Evolutionary conservation across 169 alveolate species (phyloP).

Genomic region (Besnoitia besnoiti): DNA sequence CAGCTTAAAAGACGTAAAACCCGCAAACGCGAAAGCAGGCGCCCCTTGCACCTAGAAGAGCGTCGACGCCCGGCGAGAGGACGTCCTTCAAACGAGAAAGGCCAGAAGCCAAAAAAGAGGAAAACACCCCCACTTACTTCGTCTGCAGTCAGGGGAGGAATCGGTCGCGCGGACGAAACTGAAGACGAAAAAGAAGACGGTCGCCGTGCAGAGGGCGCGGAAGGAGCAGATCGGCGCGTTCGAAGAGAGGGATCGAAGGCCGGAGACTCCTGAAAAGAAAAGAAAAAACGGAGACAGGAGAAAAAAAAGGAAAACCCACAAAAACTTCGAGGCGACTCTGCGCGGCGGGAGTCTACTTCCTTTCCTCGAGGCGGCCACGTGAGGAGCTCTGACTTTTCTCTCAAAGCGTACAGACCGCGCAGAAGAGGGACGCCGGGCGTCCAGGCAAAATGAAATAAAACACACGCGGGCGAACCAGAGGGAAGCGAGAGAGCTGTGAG

Average conservation of each 20-base stretch:
- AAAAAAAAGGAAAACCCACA: neutral
- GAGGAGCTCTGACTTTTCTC: no score
- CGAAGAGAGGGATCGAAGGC: conserved; percentile 26
- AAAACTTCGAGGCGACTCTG: neutral
- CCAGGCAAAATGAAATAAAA: no score
- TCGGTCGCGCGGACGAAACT: neutral
- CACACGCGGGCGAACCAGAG: no score
- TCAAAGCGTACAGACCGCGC: no score
- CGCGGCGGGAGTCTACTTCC: no score
- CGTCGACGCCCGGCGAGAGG: neutral
- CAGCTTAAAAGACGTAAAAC: neutral
- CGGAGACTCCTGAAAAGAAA: neutral
- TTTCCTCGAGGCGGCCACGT: no score
- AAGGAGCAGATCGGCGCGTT: neutral
- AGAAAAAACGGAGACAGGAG: neutral
- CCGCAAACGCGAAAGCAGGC: neutral
- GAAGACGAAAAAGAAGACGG: neutral
- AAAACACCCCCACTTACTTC: neutral
- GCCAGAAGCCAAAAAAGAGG: neutral
- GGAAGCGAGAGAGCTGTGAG: no score
- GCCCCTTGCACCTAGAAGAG: no score
- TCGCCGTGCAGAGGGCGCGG: neutral
- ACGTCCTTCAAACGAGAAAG: neutral
- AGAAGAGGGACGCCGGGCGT: no score
- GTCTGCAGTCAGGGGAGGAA: neutral